These are phyloP conservation scores for Coniochaeta sp. DNA, from an alignment of 2,329 filamentous ascomycete species.

Conservation along the genomic window DNA sequence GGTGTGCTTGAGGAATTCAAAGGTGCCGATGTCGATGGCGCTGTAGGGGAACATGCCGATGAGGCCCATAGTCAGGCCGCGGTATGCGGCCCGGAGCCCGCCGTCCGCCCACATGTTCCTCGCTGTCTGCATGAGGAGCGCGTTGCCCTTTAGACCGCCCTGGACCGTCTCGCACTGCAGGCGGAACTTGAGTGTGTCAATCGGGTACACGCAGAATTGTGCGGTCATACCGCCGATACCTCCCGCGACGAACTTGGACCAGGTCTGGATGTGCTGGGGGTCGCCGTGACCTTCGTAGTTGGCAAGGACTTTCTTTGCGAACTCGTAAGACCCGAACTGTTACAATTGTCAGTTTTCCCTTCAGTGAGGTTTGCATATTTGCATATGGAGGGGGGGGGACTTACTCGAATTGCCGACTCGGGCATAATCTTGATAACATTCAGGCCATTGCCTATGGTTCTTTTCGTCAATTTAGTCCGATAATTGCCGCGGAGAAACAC, in stretches of 20 bases:
- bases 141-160: conserved; percentile 75
- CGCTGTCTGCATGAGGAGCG: conserved; percentile 73
- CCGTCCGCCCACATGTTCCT: conserved; percentile 78
- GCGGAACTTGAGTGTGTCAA: conserved; percentile 73
- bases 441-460: conserved; percentile 73
- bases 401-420: conserved; percentile 83
- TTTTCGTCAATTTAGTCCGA: conserved; percentile 3
- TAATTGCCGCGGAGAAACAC: no score
- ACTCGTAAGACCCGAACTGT: conserved; percentile 89
- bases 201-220: conserved; percentile 92
- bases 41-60: conserved; percentile 97
- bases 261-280: conserved; percentile 67
- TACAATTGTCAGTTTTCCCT: conserved; percentile 9
- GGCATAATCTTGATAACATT: conserved; percentile 99
- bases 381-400: conserved; percentile 8
- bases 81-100: conserved; percentile 72
- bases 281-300: conserved; percentile 83
- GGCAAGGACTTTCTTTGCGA: conserved; percentile 80
- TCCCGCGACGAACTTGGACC: conserved; percentile 85
- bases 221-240: conserved; percentile 90
- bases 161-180: conserved; percentile 93
- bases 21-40: conserved; percentile 91
- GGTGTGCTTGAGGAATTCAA: conserved; percentile 79
- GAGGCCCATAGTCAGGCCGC: conserved; percentile 87
- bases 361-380: not conserved